Percentiles rank a stretch among this genome's conserved stretches.
Evolutionary conservation across 345 rosid species (phyloP).

Genomic region (Eucalyptus rudis): DNA sequence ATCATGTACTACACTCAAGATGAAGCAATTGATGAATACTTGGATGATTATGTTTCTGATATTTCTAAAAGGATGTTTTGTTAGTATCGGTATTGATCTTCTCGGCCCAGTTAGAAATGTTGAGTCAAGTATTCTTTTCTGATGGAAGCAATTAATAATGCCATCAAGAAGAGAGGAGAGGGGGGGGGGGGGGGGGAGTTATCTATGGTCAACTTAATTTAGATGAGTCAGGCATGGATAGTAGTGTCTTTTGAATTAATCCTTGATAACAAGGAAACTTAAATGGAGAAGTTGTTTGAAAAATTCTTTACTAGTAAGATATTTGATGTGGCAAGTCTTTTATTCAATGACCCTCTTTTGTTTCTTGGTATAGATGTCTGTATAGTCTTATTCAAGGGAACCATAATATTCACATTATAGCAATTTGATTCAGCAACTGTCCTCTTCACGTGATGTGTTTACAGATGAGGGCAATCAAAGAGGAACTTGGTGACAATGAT

Average conservation of each 20-base stretch:
- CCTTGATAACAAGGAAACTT: background rate
- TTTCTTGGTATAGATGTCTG: background rate
- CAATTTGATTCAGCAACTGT: background rate
- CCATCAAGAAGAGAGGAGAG: background rate
- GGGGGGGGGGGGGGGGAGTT: background rate
- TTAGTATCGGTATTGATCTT: background rate
- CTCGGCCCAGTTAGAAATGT: background rate
- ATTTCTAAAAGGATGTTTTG: background rate
- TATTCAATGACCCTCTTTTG: background rate
- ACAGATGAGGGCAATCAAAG: conserved; percentile 98
- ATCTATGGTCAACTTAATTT: background rate
- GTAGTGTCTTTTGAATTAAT: background rate
- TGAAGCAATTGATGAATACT: background rate
- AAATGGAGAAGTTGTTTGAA: background rate
- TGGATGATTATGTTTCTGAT: background rate
- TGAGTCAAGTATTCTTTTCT: background rate
- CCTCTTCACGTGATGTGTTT: background rate
- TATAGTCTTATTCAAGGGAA: background rate
- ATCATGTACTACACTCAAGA: background rate
- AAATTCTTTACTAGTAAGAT: background rate
- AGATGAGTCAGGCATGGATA: background rate
- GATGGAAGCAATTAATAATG: background rate
- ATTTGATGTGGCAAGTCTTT: background rate
- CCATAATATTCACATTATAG: background rate
- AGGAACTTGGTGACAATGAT: conserved; percentile 98